Percentiles rank a stretch among this genome's conserved stretches.
phyloP scores from a whole-genome alignment of 1,139 yeast genomes.

The Candida gigantensis region DNA sequence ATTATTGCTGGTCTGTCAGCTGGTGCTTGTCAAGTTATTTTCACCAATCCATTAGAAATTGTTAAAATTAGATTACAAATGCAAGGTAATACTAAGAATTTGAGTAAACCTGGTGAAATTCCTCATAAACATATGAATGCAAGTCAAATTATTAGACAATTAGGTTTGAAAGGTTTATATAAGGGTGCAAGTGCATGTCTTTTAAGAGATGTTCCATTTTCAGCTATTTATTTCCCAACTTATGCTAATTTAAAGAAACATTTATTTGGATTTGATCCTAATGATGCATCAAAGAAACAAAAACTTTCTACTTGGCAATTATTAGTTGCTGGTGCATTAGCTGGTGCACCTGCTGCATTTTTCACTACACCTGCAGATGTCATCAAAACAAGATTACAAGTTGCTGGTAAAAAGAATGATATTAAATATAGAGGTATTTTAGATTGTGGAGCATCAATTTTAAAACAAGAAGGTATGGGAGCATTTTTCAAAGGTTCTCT shows the following conservation, averaged over 20 bases:
- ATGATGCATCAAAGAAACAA: constrained; percentile 47
- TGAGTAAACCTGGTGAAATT: constrained; percentile 41
- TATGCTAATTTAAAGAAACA: constrained; percentile 89
- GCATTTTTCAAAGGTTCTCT: constrained; percentile 97
- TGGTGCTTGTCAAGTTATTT: constrained; percentile 94
- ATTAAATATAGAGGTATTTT: constrained; percentile 72
- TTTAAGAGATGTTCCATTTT: constrained; percentile 93
- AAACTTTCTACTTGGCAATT: constrained; percentile 77
- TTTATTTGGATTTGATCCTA: constrained; percentile 82
- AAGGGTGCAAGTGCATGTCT: constrained; percentile 92
- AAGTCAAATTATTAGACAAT: constrained; percentile 68
- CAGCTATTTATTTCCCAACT: constrained; percentile 96
- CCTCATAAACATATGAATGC: constrained; percentile 59
- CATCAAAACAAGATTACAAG: constrained; percentile 91
- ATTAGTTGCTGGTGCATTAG: constrained; percentile 85
- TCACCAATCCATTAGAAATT: constrained; percentile 94
- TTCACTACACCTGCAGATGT: constrained; percentile 97
- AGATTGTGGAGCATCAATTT: constrained; percentile 74
- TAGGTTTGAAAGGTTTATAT: constrained; percentile 85
- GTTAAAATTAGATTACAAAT: constrained; percentile 94
- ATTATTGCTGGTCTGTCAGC: constrained; percentile 89
- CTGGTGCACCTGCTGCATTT: constrained; percentile 98
- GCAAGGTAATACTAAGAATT: constrained; percentile 69
- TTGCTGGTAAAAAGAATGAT: constrained; percentile 78
- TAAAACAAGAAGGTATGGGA: constrained; percentile 69